Evolutionary conservation across 225 moss, liverwort and hornwort genomes (phyloP).

Genomic region (Ulota crispa): DNA sequence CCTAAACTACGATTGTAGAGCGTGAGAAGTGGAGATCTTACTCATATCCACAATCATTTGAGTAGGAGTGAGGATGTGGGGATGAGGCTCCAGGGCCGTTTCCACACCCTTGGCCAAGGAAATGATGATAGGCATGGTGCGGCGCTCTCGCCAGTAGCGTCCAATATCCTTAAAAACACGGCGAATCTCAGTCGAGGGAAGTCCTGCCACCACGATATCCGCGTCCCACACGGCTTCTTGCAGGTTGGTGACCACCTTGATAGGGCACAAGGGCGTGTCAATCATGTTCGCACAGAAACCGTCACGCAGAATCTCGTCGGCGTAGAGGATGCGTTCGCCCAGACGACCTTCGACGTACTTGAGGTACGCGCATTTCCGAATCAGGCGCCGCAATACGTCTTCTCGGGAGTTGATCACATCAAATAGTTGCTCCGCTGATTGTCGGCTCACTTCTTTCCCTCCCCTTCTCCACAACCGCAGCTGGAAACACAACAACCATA

Average conservation of each 20-base stretch:
- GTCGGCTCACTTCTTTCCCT: slow-evolving; percentile 69
- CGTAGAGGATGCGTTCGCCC: slow-evolving; percentile 74
- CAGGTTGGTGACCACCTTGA: slow-evolving; percentile 87
- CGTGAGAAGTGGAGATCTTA: slow-evolving; percentile 24
- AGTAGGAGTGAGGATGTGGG: slow-evolving; percentile 92
- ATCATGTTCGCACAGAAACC: slow-evolving; percentile 93
- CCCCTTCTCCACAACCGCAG: slow-evolving; percentile 83
- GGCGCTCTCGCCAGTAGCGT: slow-evolving; percentile 81
- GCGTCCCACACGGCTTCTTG: slow-evolving; percentile 96
- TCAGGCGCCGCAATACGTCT: slow-evolving; percentile 78
- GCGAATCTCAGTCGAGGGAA: slow-evolving; percentile 83
- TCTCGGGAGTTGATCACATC: slow-evolving; percentile 85
- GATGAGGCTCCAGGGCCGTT: slow-evolving; percentile 70
- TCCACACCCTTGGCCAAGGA: slow-evolving; percentile 92
- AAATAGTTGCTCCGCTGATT: slow-evolving; percentile 73
- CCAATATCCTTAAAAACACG: slow-evolving; percentile 82
- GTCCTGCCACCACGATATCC: slow-evolving; percentile 78
- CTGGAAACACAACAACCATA: slow-evolving; percentile 29
- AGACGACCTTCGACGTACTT: slow-evolving; percentile 89
- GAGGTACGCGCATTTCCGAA: slow-evolving; percentile 87
- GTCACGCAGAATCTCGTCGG: slow-evolving; percentile 84
- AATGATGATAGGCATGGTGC: slow-evolving; percentile 82
- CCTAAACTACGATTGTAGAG: neutral
- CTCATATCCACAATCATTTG: slow-evolving; percentile 87
- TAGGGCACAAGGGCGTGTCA: slow-evolving; percentile 83